A percentile compares a stretch with the other conserved stretches of the same genome.
These are phyloP conservation scores for Xylaria sp. DNA, from an alignment of 2,329 filamentous ascomycete species.

Conservation along the genomic window DNA sequence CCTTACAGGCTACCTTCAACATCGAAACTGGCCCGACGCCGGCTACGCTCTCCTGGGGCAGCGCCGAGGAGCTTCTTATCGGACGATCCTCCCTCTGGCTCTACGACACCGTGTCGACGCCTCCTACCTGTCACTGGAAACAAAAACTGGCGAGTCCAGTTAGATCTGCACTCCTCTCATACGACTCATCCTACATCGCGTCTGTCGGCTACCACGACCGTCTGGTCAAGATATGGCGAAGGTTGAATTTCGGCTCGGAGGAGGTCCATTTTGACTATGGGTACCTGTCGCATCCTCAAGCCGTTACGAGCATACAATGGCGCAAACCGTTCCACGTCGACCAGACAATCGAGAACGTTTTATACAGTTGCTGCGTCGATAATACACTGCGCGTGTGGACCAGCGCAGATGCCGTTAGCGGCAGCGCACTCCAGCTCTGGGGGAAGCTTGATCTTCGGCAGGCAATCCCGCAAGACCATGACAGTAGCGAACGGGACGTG, in stretches of 20 bases:
- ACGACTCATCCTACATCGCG: conserved; percentile 87
- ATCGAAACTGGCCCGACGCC: conserved; percentile 61
- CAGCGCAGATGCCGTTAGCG: conserved; percentile 74
- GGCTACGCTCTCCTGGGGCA: conserved; percentile 81
- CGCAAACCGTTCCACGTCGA: conserved; percentile 79
- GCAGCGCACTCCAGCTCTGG: conserved; percentile 81
- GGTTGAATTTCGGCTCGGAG: conserved; percentile 82
- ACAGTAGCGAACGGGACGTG: conserved; percentile 49
- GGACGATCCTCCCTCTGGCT: conserved; percentile 77
- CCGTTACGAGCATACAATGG: conserved; percentile 89
- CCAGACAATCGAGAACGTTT: conserved; percentile 82
- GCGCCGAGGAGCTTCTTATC: conserved; percentile 83
- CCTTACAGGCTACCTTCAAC: conserved; percentile 70
- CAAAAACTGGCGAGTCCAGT: conserved; percentile 77
- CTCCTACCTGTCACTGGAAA: conserved; percentile 74
- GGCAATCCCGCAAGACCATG: conserved; percentile 66
- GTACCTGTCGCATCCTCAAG: conserved; percentile 84
- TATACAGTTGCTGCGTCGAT: conserved; percentile 90
- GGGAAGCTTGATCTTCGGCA: conserved; percentile 79
- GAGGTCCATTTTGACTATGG: conserved; percentile 89
- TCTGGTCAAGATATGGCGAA: conserved; percentile 91
- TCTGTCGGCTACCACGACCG: conserved; percentile 81
- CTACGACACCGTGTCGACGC: conserved; percentile 63
- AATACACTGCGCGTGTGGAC: conserved; percentile 86
- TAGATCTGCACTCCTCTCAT: conserved; percentile 81